Conservation (phyloP, 2,329 filamentous ascomycete species). For the Colletotrichum sidae region DNA sequence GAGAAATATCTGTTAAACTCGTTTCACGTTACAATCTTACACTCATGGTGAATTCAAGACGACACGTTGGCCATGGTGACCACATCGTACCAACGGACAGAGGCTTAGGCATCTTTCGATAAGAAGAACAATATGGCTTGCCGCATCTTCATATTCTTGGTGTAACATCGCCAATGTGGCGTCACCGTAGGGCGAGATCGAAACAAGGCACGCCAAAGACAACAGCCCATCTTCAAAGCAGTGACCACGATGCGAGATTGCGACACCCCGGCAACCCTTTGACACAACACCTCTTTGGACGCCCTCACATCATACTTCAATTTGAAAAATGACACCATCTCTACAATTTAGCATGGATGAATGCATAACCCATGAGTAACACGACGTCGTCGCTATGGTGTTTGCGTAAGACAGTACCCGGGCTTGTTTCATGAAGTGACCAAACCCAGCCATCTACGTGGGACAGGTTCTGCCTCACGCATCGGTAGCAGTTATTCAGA, state of each 20-base stretch:
- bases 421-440: too few relatives aligned
- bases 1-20: too few relatives aligned
- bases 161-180: conserved; percentile 1
- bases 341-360: too few relatives aligned
- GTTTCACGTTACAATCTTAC: too few relatives aligned
- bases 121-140: conserved; percentile 1
- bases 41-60: conserved; percentile 43
- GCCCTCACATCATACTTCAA: background rate
- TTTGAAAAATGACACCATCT: background rate
- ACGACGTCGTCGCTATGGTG: too few relatives aligned
- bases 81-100: background rate
- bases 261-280: background rate
- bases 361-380: too few relatives aligned
- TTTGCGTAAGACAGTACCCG: too few relatives aligned
- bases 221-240: background rate
- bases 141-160: background rate
- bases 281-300: background rate
- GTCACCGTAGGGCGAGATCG: conserved; percentile 3
- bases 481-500: too few relatives aligned
- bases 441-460: too few relatives aligned
- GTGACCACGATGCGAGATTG: background rate
- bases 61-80: background rate
- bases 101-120: background rate
- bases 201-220: background rate
- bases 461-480: too few relatives aligned